Evolutionary conservation across 1,284 basidiomycete species (phyloP).

Genomic region (Golubevia sp.): DNA sequence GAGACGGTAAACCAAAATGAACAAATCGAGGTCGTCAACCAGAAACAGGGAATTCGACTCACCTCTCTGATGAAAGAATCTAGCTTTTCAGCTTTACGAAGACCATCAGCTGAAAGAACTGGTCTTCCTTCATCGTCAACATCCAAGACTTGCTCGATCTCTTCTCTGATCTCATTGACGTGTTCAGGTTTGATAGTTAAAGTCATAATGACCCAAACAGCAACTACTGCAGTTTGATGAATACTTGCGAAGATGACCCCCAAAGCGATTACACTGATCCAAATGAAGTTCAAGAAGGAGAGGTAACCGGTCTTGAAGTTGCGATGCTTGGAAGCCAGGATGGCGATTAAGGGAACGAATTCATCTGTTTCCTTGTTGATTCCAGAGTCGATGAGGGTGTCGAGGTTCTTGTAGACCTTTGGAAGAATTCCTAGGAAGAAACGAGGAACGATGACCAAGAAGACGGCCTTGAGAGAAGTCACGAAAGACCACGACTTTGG

Average conservation of each 20-base stretch:
- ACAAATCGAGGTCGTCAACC: too few relatives aligned
- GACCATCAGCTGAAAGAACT: conserved; percentile 2
- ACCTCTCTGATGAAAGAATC: conserved; percentile 15
- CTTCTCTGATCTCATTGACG: conserved; percentile 7
- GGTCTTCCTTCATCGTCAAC: conserved; percentile 10
- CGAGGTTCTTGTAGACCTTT: conserved; percentile 5
- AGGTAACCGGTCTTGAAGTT: conserved; percentile 7
- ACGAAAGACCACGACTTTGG: conserved; percentile 10
- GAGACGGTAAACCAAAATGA: too few relatives aligned
- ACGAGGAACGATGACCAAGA: conserved; percentile 7
- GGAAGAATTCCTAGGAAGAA: conserved; percentile 16
- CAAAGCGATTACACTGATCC: conserved; percentile 10
- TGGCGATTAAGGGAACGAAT: conserved; percentile 11
- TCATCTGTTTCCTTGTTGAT: conserved; percentile 8
- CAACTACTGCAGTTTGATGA: conserved; percentile 14
- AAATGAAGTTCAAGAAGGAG: conserved; percentile 12
- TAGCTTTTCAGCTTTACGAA: conserved; percentile 8
- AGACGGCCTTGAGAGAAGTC: conserved; percentile 11
- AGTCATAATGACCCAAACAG: conserved; percentile 11
- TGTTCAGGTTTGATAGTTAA: conserved; percentile 8
- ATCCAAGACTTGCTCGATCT: conserved; percentile 8
- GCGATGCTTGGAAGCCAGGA: conserved; percentile 10
- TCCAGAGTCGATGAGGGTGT: conserved; percentile 8
- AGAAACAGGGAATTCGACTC: too few relatives aligned
- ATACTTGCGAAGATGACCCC: conserved; percentile 14